Evolutionary conservation across 1,139 yeast species (phyloP), one percentile per base, ranked within the genome.

Genomic region (Schwanniomyces etchellsii): DNA sequence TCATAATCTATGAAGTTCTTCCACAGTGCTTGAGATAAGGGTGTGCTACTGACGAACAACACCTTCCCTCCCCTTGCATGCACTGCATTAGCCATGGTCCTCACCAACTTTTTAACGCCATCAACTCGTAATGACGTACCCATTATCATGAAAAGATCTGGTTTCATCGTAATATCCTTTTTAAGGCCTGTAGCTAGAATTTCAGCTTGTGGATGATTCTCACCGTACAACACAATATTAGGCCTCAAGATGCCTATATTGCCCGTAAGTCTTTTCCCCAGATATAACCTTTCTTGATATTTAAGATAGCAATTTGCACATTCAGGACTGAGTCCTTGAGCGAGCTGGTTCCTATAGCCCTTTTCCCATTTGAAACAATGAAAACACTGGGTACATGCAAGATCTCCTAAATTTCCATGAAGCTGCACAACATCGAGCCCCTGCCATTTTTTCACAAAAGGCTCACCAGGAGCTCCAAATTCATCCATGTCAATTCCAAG

Each of bases 401-500:
- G 61, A 33, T 72, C 69, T 47, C 84, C 85, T 32, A 91, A 63
- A 52, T 86, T 89, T 1, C 98, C 98, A 48, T 91, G 98, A 24
- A 91, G 62, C 53, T 86, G 96, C 7, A 89, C 79, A 13, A 85
- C 95, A 43, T 86, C 89, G 33, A 77, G 57, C 23, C 62, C 64
- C 41, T 71, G 76, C 89, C 88, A 81, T 30, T 43, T 49, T 37
- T 62, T 58, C 27, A 48, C 50, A 41, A 67, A 67, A 25, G 47
- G 49, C 29, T 50, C 48, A 21, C 39, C 39, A 28, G 40, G 36
- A 22, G 20, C 16, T 7, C 45, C 50, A 36, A 65, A 59, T 9
- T 60, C 60, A 29, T 47, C 45, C 13, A 56, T 39, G 31, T 61
- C 53, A 15, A 67, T 50, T 3, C 74, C 74, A 34, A 61, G 50